Conservation (phyloP, 768 basidiomycete genomes). For the Tulasnella sp. region DNA sequence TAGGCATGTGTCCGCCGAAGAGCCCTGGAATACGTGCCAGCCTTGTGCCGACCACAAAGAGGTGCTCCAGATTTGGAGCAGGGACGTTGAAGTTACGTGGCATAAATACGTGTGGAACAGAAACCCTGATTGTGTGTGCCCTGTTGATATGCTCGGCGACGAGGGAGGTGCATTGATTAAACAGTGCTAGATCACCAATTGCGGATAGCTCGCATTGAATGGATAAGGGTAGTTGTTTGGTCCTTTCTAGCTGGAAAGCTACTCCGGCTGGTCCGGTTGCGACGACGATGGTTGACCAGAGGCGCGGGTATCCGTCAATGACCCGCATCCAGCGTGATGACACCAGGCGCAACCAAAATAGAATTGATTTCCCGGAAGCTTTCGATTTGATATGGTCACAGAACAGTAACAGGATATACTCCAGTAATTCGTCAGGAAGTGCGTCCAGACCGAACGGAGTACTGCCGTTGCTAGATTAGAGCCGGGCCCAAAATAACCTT, state of each 20-base stretch:
- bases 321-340: not conserved
- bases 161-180: not conserved
- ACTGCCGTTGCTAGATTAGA: not conserved
- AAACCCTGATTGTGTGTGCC: not conserved
- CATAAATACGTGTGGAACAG: not conserved
- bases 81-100: not conserved
- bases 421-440: not conserved
- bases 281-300: not conserved
- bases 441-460: not conserved
- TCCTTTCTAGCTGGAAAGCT: not conserved
- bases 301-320: not conserved
- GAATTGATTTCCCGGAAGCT: not conserved
- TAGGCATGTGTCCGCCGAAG: not conserved
- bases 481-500: not conserved
- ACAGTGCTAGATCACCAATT: not conserved
- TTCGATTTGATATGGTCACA: not conserved
- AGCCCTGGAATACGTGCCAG: not conserved
- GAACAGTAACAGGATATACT: not conserved
- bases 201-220: not conserved
- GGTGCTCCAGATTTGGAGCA: not conserved
- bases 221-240: not conserved
- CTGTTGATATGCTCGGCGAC: not conserved
- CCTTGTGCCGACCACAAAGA: not conserved
- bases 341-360: not conserved
- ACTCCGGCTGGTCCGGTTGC: not conserved